phyloP scores from a whole-genome alignment of 176 grass and related monocot species.

The Stipa capillata region DNA sequence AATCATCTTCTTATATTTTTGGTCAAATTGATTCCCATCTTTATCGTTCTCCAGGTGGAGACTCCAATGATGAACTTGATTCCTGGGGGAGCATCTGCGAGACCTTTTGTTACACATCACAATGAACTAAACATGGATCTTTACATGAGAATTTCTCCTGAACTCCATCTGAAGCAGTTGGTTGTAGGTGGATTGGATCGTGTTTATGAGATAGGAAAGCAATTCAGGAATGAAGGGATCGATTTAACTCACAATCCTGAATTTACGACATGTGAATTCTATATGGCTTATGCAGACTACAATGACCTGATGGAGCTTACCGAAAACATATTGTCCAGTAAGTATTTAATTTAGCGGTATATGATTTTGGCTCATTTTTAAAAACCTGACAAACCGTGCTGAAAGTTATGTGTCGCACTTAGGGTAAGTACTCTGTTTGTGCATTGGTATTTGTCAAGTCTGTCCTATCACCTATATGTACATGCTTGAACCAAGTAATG shows the following conservation, averaged over 20 bases:
- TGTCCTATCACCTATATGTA: too few species aligned
- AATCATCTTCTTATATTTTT: neutral
- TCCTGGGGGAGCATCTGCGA: slow-evolving; percentile 74
- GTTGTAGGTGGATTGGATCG: slow-evolving; percentile 75
- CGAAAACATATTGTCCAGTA: slow-evolving; percentile 71
- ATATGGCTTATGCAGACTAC: slow-evolving; percentile 91
- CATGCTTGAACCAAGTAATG: neutral
- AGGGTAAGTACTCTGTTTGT: neutral
- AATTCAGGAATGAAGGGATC: slow-evolving; percentile 92
- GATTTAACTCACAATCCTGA: slow-evolving; percentile 93
- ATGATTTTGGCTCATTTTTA: neutral
- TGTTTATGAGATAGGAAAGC: slow-evolving; percentile 91
- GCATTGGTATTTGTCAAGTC: too few species aligned
- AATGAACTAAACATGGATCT: slow-evolving; percentile 87
- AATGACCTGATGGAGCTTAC: slow-evolving; percentile 75
- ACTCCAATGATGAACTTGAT: slow-evolving; percentile 91
- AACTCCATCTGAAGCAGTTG: slow-evolving; percentile 73
- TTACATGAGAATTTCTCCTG: slow-evolving; percentile 86
- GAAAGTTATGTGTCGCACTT: neutral
- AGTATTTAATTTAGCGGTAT: neutral
- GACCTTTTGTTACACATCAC: slow-evolving; percentile 61
- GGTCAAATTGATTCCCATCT: neutral
- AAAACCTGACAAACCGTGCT: neutral
- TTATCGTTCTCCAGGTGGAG: slow-evolving; percentile 43
- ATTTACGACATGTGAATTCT: slow-evolving; percentile 88